A percentile compares a stretch with the other conserved stretches of the same genome.
phyloP scores from a whole-genome alignment of 768 basidiomycete species.

The Lentinus tigrinus region DNA sequence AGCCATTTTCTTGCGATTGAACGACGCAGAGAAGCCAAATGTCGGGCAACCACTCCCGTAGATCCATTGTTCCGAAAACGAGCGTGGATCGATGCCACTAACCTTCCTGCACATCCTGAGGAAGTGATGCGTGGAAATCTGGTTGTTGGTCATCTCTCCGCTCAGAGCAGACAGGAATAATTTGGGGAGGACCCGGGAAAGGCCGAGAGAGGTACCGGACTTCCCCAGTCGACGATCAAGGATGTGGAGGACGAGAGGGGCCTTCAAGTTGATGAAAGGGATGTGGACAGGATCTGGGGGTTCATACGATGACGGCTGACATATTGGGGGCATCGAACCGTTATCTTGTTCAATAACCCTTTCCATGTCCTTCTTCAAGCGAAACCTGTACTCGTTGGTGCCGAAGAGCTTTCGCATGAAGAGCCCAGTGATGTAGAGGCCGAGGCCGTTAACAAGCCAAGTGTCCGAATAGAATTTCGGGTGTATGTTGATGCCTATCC shows the following conservation, averaged over 20 bases:
- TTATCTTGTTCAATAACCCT: conserved; percentile 86
- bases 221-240: conserved; percentile 92
- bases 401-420: conserved; percentile 87
- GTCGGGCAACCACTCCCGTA: conserved; percentile 95
- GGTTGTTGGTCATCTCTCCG: conserved; percentile 83
- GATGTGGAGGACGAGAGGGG: conserved; percentile 94
- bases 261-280: conserved; percentile 92
- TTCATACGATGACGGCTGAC: conserved; percentile 81
- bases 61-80: conserved; percentile 99
- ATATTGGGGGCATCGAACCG: conserved; percentile 89
- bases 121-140: conserved; percentile 87
- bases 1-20: conserved; percentile 97
- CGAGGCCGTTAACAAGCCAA: conserved; percentile 96
- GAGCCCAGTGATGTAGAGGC: conserved; percentile 85
- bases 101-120: conserved; percentile 91
- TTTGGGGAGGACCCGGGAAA: conserved; percentile 93
- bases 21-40: conserved; percentile 85
- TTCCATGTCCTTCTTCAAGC: conserved; percentile 95
- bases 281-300: conserved; percentile 79
- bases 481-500: conserved; percentile 95
- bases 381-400: conserved; percentile 95
- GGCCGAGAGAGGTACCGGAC: conserved; percentile 90
- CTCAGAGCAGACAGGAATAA: conserved; percentile 92
- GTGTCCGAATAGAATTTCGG: conserved; percentile 91
- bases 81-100: conserved; percentile 83